Evolutionary conservation across 2,329 filamentous ascomycete species (phyloP).

Genomic region (Colletotrichum lini): DNA sequence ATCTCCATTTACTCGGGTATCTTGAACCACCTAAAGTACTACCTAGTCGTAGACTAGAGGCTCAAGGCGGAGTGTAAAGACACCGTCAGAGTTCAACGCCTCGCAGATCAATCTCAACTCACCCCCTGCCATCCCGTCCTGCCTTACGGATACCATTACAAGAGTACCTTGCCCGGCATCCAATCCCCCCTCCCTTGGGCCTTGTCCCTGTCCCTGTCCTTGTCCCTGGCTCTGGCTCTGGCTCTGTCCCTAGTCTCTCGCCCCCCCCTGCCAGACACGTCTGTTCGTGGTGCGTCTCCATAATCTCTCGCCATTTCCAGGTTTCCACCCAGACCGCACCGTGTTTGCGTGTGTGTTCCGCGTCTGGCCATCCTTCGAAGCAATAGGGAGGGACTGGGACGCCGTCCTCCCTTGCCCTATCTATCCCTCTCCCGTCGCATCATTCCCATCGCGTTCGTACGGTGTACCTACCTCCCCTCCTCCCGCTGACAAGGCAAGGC

Average conservation of each 20-base stretch:
- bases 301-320: background rate
- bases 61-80: background rate
- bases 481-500: constrained; percentile 16
- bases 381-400: constrained; percentile 7
- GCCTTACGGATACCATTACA: background rate
- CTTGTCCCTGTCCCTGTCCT: background rate
- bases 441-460: constrained; percentile 17
- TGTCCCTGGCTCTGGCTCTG: too few species aligned
- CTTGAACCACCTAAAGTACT: too few species aligned
- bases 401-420: constrained; percentile 18
- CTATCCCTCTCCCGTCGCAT: constrained; percentile 8
- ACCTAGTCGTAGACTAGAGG: background rate
- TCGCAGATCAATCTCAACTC: background rate
- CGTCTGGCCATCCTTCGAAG: constrained; percentile 24
- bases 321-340: constrained; percentile 5
- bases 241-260: too few species aligned
- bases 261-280: background rate
- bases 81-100: background rate
- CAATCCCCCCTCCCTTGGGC: background rate
- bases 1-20: background rate
- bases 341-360: constrained; percentile 18
- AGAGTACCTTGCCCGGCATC: constrained; percentile 3
- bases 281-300: constrained; percentile 6
- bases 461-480: constrained; percentile 1
- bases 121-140: constrained; percentile 4